Percentiles rank a stretch among this genome's conserved stretches.
Conservation (phyloP, 1,139 yeast species). For the Suhomyces maxii region DNA sequence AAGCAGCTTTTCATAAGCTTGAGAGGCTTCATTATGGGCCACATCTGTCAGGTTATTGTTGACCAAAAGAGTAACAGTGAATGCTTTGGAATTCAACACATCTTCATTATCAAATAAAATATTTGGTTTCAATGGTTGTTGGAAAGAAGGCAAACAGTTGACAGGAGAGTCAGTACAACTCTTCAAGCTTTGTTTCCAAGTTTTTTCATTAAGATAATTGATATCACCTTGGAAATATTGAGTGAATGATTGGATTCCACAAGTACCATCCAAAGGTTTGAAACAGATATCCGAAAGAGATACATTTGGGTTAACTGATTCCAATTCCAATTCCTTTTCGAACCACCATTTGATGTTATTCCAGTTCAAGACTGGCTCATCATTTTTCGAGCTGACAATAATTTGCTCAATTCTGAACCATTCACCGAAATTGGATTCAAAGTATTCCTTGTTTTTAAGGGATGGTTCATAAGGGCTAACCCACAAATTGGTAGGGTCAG, state of each 20-base stretch:
- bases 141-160: conserved; percentile 84
- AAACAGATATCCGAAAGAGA: conserved; percentile 72
- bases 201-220: conserved; percentile 43
- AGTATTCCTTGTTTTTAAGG: conserved; percentile 63
- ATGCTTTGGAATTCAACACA: conserved; percentile 63
- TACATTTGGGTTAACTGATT: conserved; percentile 23
- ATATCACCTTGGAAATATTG: conserved; percentile 80
- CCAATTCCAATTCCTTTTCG: conserved; percentile 62
- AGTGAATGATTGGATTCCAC: conserved; percentile 88
- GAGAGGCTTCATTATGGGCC: conserved; percentile 43
- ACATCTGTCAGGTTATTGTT: conserved; percentile 44
- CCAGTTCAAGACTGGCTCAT: conserved; percentile 60
- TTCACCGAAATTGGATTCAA: conserved; percentile 84
- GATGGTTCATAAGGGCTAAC: conserved; percentile 81
- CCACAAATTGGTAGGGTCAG: conserved; percentile 83
- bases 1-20: conserved; percentile 64
- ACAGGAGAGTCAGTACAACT: conserved; percentile 81
- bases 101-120: conserved; percentile 57
- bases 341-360: conserved; percentile 86
- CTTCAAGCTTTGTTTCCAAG: conserved; percentile 56
- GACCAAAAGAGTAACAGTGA: conserved; percentile 70
- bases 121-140: conserved; percentile 79
- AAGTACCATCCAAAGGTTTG: conserved; percentile 73
- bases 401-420: conserved; percentile 88
- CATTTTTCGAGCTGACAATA: conserved; percentile 69